Percentiles rank a stretch among this genome's conserved stretches.
Conservation (phyloP, 331 rosid species). For the Spiraea crenata region DNA sequence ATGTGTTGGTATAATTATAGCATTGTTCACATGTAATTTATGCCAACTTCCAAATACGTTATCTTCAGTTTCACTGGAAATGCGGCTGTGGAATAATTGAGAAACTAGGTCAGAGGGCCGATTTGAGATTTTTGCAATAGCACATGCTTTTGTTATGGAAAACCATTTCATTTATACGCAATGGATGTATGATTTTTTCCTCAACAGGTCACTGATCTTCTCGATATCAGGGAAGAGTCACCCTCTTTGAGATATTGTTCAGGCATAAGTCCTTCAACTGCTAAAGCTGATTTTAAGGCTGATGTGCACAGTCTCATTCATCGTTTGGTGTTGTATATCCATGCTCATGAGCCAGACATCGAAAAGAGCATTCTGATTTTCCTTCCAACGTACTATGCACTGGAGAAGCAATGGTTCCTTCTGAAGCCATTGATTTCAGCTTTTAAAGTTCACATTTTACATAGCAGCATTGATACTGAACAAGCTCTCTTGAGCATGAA, state of each 20-base stretch:
- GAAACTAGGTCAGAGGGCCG: neutral
- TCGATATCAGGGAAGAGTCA: constrained; percentile 44
- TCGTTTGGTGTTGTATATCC: constrained; percentile 67
- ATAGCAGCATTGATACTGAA: constrained; percentile 85
- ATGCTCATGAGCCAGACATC: constrained; percentile 68
- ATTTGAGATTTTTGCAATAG: neutral
- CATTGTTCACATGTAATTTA: neutral
- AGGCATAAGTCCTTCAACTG: constrained; percentile 37
- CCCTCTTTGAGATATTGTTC: constrained; percentile 35
- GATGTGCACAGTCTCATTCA: constrained; percentile 67
- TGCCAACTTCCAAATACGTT: neutral
- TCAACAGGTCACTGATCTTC: constrained; percentile 51
- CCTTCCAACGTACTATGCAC: constrained; percentile 81
- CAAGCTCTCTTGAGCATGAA: constrained; percentile 79
- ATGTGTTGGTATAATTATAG: neutral
- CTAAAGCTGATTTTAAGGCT: constrained; percentile 37
- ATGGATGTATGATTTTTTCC: constrained; percentile 8
- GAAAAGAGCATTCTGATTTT: constrained; percentile 86
- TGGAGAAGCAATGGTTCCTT: constrained; percentile 79
- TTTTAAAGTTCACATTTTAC: constrained; percentile 75
- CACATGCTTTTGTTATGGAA: neutral
- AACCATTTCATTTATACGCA: constrained; percentile 9
- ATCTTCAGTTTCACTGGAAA: neutral
- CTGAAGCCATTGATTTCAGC: constrained; percentile 62
- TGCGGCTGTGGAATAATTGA: neutral